These are phyloP conservation scores for Patellaria atrata DNA, from an alignment of 495 filamentous ascomycete genomes.

Conservation along the genomic window DNA sequence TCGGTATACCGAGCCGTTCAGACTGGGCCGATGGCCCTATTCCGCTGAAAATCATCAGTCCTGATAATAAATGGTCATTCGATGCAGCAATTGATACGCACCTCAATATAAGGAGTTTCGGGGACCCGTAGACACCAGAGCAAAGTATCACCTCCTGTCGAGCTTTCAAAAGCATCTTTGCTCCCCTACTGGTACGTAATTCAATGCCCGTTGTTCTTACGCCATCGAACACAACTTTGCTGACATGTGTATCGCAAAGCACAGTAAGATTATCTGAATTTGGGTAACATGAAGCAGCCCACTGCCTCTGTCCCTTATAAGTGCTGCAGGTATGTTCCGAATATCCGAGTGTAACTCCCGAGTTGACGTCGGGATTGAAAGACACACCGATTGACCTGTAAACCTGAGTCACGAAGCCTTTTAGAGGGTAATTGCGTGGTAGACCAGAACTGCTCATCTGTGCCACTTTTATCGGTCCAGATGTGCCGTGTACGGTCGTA, in stretches of 20 bases:
- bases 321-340: conserved; percentile 3
- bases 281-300: conserved; percentile 3
- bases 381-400: conserved; percentile 1
- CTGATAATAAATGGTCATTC: too few relatives aligned
- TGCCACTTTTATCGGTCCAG: not conserved
- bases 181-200: conserved; percentile 2
- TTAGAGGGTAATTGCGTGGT: conserved; percentile 5
- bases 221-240: not conserved
- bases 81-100: too few relatives aligned
- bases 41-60: too few relatives aligned
- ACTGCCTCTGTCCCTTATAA: conserved; percentile 3
- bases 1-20: not conserved
- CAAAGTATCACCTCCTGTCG: conserved; percentile 8
- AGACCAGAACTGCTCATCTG: conserved; percentile 1
- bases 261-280: conserved; percentile 2
- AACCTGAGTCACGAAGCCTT: not conserved
- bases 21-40: conserved; percentile 4
- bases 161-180: conserved; percentile 4
- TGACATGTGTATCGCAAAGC: conserved; percentile 2
- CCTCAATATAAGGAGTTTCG: conserved; percentile 12
- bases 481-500: conserved; percentile 1
- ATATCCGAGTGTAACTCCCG: not conserved
- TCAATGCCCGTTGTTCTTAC: conserved; percentile 5
- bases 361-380: conserved; percentile 3
- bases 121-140: conserved; percentile 7